Base-by-base conservation (phyloP, 768 basidiomycete genomes). In the Hemileccinum impolitum region DNA sequence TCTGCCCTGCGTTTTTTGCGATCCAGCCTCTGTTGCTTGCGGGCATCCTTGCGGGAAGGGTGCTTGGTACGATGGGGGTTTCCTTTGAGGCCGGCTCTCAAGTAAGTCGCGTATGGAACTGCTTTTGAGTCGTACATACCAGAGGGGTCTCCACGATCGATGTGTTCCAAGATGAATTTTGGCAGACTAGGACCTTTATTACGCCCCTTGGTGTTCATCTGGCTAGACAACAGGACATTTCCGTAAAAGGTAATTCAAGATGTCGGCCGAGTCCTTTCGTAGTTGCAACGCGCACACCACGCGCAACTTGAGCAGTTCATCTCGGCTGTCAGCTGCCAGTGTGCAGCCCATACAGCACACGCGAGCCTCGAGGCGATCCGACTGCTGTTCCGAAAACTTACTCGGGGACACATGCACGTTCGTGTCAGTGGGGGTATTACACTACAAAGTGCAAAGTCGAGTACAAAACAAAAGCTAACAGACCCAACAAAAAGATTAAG, bases 1-100 rank as follows among this genome's bases (percentile, higher is more conserved):
- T 75, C 70, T 0, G 84, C 82, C 58, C 80, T 88, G 39, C 79
- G 76, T 58, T 79, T 75, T 63, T 87, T 91, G 43, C 73, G 73
- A 39, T 71, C 72, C 1, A 70, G 51, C n/a, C 87, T 75, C 25
- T 77, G 78, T 56, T 82, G 76, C 61, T 84, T 90, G 37, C 87
- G 71, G 13, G 75, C 62, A 41, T 85, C 85, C 63, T 82, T 88
- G 48, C 86, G 75, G 40, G 76, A 75, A 21, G 58, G 39, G 35
- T 66, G 59, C 28, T 30, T 56, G 41, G 15, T 30, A 31, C 40
- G 55, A 48, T 42, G 43, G 10, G 39, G 9, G 39, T 21, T 34
- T 41, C 46, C 54, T 51, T 44, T 30, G 11, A 30, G 50, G 15
- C 37, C 19, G 21, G 14, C 28, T 30, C 28, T 9, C 9, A 9